Evolutionary conservation across 495 filamentous ascomycete genomes (phyloP), one percentile per base, ranked within the genome.

Genomic region (Talaromyces thailandensis): DNA sequence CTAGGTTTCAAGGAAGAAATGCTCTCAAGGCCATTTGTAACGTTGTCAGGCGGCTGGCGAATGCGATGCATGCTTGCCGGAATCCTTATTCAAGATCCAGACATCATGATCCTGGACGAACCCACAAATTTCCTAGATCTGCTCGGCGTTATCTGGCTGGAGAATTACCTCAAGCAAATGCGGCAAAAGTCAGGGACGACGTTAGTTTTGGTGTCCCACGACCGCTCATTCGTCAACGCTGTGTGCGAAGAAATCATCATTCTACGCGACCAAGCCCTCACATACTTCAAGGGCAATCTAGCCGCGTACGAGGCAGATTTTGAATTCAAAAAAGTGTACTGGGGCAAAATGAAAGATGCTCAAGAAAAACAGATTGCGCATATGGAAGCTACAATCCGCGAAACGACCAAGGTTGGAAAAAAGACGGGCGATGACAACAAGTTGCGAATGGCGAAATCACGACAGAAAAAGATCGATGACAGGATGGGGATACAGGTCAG

Each of bases 121-220:
- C 90, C 91, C 4, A 93, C 91, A 57, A 93, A 93, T 69, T 93
- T 88, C 69, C 78, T 93, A 2, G 91, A 95, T 68, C 80, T 95
- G 0, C 78, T 90, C 0, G 86, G 86, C n/a, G 88, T 93, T 24
- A 82, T 93, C 28, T 95, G 90, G 90, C 81, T 95, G 1, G 84
- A 95, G 69, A 79, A 77, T 6, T 86, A 90, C 64, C 82, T 93
- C 23, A 73, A 79, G 37, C 73, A 77, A 31, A 69, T 89, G 12
- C 71, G 76, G 16, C 68, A 79, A 0, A 65, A 55, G 2, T 74
- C 75, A 0, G 65, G 70, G 28, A 74, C 71, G 18, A 76, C 74
- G 0, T 75, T 92, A 3, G 73, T 95, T 23, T 75, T 93, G 6
- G 89, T 93, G 2, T 90, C 90, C 0, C 91, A 93, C 73, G 90